Percentiles rank a stretch among this genome's conserved stretches.
phyloP scores from a whole-genome alignment of 257 asterid species.

The Rhazya stricta region DNA sequence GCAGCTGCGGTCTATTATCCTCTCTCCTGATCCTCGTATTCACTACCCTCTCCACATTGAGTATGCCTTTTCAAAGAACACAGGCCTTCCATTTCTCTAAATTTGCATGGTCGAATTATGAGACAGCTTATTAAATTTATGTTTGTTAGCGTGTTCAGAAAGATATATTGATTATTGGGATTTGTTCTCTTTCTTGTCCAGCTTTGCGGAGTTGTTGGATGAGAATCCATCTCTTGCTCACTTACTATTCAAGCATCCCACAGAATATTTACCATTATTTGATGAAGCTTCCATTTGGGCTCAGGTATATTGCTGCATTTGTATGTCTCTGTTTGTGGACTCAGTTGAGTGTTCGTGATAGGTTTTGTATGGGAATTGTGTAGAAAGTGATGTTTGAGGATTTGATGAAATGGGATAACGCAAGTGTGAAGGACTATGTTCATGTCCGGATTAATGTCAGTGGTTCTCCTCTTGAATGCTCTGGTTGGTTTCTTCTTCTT shows the following conservation, averaged over 20 bases:
- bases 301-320: constrained; percentile 42
- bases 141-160: neutral
- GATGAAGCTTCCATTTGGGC: constrained; percentile 88
- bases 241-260: constrained; percentile 70
- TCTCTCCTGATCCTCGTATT: constrained; percentile 72
- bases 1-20: constrained; percentile 54
- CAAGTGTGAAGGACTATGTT: constrained; percentile 61
- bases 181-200: constrained; percentile 19
- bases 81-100: neutral
- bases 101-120: neutral
- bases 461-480: constrained; percentile 96
- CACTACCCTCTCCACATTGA: constrained; percentile 76
- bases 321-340: neutral
- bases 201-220: constrained; percentile 83
- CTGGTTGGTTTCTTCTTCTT: constrained; percentile 48
- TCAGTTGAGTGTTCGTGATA: constrained; percentile 3
- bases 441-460: constrained; percentile 74
- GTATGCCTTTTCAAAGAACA: constrained; percentile 32
- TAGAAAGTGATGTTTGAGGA: constrained; percentile 70
- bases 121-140: neutral
- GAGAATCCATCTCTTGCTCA: constrained; percentile 66
- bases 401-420: constrained; percentile 45
- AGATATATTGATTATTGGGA: neutral
- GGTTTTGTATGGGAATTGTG: constrained; percentile 21
- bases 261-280: constrained; percentile 49